These are phyloP conservation scores for Soucietia sequanensis DNA, from an alignment of 805 yeast genomes.

Conservation along the genomic window DNA sequence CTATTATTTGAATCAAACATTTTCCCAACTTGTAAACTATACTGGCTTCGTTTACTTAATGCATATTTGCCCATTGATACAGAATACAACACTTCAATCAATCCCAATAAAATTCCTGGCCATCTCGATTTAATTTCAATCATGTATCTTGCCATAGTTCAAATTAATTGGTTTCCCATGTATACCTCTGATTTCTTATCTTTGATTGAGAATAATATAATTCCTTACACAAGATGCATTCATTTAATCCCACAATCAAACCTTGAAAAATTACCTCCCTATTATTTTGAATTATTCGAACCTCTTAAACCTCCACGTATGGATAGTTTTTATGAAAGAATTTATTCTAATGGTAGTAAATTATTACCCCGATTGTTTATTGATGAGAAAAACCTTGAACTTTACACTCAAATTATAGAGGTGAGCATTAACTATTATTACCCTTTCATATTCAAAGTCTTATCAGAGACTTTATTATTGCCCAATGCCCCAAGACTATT, in stretches of 20 bases:
- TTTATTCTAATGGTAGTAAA: conserved; percentile 11
- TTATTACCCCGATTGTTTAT: no score
- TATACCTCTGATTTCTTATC: conserved; percentile 48
- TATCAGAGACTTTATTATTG: conserved; percentile 44
- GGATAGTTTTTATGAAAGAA: conserved; percentile 31
- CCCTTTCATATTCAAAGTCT: conserved; percentile 38
- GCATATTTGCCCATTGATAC: not conserved
- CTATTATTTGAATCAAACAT: conserved; percentile 9
- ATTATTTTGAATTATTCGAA: conserved; percentile 35
- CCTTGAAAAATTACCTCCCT: conserved; percentile 36
- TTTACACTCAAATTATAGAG: conserved; percentile 7
- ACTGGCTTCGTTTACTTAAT: conserved; percentile 29
- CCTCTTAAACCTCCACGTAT: conserved; percentile 39
- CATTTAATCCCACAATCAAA: conserved; percentile 38
- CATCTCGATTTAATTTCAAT: conserved; percentile 35
- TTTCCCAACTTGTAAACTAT: conserved; percentile 23
- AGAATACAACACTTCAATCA: not conserved
- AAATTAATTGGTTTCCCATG: conserved; percentile 46
- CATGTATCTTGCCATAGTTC: conserved; percentile 51
- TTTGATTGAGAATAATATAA: conserved; percentile 39
- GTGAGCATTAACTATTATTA: conserved; percentile 26
- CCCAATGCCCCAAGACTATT: conserved; percentile 51
- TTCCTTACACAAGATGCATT: conserved; percentile 49
- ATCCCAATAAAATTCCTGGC: conserved; percentile 12
- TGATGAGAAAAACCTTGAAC: no score